phyloP scores from a whole-genome alignment of 2,329 filamentous ascomycete genomes.

The Neonectria faginata region DNA sequence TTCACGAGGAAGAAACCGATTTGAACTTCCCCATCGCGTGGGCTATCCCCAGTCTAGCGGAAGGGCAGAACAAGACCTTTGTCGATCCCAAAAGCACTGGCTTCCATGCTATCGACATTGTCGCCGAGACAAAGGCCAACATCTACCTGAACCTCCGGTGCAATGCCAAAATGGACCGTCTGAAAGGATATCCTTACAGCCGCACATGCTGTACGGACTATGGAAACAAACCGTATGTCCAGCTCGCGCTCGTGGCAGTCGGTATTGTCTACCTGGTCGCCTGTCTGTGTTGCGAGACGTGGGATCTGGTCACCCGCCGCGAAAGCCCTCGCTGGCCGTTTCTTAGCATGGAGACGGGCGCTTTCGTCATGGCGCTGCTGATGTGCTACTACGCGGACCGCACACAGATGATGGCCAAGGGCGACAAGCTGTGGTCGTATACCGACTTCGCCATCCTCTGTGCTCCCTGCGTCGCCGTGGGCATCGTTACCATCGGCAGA shows the following conservation, averaged over 20 bases:
- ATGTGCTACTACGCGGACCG: conserved; percentile 48
- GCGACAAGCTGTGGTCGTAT: conserved; percentile 40
- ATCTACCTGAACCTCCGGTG: conserved; percentile 66
- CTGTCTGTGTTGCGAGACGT: conserved; percentile 33
- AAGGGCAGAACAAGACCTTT: conserved; percentile 35
- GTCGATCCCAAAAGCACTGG: conserved; percentile 40
- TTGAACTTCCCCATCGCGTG: conserved; percentile 37
- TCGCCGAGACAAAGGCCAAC: conserved; percentile 50
- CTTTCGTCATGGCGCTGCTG: conserved; percentile 43
- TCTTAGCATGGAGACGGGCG: conserved; percentile 43
- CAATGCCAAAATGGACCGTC: conserved; percentile 53
- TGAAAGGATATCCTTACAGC: conserved; percentile 55
- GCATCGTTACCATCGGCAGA: conserved; percentile 37
- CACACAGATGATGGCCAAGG: conserved; percentile 47
- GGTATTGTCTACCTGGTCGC: conserved; percentile 35
- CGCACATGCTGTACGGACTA: conserved; percentile 66
- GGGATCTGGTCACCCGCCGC: conserved; percentile 29
- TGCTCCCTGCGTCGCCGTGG: conserved; percentile 33
- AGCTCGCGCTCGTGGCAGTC: conserved; percentile 37
- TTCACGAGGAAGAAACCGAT: conserved; percentile 28
- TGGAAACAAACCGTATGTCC: conserved; percentile 41
- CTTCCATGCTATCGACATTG: conserved; percentile 47
- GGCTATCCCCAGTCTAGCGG: conserved; percentile 35
- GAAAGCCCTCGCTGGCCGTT: conserved; percentile 26
- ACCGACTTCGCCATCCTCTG: conserved; percentile 39